Percentiles rank a stretch among this genome's conserved stretches.
Conservation (phyloP, 148 eudicot genomes). For the Pouteria glomerata region DNA sequence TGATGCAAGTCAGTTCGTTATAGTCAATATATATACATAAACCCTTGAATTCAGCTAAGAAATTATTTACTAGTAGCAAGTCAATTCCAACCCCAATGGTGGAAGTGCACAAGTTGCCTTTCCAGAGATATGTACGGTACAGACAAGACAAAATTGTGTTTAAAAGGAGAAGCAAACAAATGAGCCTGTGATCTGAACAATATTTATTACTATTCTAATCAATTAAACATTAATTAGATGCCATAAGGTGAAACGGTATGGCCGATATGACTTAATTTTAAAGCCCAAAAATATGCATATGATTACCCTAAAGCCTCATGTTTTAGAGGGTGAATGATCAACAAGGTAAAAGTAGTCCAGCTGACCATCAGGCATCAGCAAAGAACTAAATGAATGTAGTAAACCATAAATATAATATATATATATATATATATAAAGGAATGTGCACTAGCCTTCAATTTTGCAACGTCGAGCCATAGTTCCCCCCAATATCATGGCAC, state of each 20-base stretch:
- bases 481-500: conserved; percentile 99
- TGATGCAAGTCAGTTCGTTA: too few relatives aligned
- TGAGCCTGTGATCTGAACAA: not conserved
- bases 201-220: not conserved
- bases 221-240: not conserved
- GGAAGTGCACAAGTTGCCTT: not conserved
- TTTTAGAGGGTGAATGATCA: conserved; percentile 1
- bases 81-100: not conserved
- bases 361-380: not conserved
- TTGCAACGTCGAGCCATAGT: conserved; percentile 96
- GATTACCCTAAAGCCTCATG: not conserved
- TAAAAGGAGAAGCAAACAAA: not conserved
- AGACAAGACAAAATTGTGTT: too few relatives aligned
- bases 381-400: not conserved
- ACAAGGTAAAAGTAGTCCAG: not conserved
- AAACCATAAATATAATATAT: not conserved
- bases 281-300: not conserved
- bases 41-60: not conserved
- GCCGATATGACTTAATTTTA: not conserved
- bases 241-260: not conserved
- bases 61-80: not conserved
- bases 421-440: not conserved
- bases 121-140: too few relatives aligned
- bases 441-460: conserved; percentile 62
- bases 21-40: too few relatives aligned